phyloP scores from a whole-genome alignment of 1,284 basidiomycete genomes.

The Flammula alnicola region DNA sequence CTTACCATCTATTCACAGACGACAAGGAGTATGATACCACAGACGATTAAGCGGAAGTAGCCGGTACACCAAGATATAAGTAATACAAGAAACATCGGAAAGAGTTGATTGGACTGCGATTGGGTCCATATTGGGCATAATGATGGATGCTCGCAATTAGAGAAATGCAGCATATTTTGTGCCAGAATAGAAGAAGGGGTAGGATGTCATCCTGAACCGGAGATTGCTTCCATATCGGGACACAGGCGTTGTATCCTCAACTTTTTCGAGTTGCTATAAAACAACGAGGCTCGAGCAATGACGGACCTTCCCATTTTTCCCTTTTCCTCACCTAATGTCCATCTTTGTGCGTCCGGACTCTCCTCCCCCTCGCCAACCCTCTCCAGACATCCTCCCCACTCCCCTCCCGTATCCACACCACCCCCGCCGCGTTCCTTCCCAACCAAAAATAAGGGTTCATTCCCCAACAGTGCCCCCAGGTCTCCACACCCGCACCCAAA shows the following conservation, averaged over 20 bases:
- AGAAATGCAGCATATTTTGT: no score
- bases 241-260: constrained; percentile 3
- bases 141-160: no score
- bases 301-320: neutral
- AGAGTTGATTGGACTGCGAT: neutral
- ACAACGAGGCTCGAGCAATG: neutral
- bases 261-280: constrained; percentile 4
- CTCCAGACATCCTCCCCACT: constrained; percentile 40
- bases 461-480: constrained; percentile 30
- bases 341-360: constrained; percentile 38
- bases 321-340: neutral
- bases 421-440: constrained; percentile 29
- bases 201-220: constrained; percentile 10
- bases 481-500: constrained; percentile 23
- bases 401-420: constrained; percentile 41
- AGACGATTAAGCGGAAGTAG: no score
- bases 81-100: neutral
- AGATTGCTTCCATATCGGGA: constrained; percentile 19
- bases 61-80: neutral
- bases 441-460: constrained; percentile 29
- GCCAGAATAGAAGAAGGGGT: no score
- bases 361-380: constrained; percentile 48
- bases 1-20: no score
- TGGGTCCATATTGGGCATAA: constrained; percentile 12
- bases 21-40: no score